These are phyloP conservation scores for Avicennia marina DNA, from an alignment of 257 asterid genomes.

Conservation along the genomic window DNA sequence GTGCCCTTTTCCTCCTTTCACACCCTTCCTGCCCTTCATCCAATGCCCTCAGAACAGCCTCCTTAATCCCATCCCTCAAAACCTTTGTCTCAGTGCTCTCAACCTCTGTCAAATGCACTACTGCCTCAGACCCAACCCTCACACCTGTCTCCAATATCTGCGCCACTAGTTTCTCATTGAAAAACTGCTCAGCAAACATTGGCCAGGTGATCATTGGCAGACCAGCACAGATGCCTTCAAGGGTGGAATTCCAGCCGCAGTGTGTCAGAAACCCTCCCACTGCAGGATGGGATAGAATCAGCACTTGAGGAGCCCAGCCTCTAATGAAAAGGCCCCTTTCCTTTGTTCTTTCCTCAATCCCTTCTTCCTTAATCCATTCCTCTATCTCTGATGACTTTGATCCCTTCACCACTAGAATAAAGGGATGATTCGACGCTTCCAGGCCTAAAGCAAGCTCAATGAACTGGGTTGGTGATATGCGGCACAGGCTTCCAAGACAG, in stretches of 20 bases:
- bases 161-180: conserved; percentile 32
- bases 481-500: conserved; percentile 39
- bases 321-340: conserved; percentile 41
- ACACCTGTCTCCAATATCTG: background rate
- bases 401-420: conserved; percentile 41
- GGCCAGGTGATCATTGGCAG: conserved; percentile 53
- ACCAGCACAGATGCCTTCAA: conserved; percentile 36
- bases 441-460: conserved; percentile 37
- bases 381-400: conserved; percentile 29
- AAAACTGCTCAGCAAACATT: conserved; percentile 37
- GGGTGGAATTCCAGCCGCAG: conserved; percentile 42
- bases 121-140: background rate
- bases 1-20: background rate
- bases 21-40: no score
- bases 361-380: conserved; percentile 32
- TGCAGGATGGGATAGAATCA: conserved; percentile 26
- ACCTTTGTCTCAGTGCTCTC: background rate
- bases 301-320: conserved; percentile 57
- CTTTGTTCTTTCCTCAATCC: conserved; percentile 35
- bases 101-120: no score
- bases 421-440: conserved; percentile 35
- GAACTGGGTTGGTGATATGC: conserved; percentile 26
- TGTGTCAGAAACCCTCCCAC: conserved; percentile 35
- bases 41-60: background rate
- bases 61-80: background rate